Conservation (phyloP, 129 eudicot species). For the Tanacetum coccineum region DNA sequence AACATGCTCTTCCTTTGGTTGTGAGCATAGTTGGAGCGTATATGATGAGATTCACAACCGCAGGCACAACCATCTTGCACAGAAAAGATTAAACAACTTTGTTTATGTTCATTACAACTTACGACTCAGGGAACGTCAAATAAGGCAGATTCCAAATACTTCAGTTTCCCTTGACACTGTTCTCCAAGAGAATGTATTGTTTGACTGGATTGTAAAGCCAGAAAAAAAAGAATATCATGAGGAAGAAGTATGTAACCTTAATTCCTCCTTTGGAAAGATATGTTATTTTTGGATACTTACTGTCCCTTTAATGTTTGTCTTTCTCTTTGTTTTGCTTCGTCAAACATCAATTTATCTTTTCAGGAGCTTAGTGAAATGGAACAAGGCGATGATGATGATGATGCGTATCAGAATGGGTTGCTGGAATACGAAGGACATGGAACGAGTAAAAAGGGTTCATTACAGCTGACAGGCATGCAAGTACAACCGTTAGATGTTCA, state of each 20-base stretch:
- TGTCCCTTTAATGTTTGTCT: not conserved
- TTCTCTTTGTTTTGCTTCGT: not conserved
- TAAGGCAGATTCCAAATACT: constrained; percentile 42
- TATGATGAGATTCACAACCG: constrained; percentile 65
- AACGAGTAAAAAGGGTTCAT: constrained; percentile 49
- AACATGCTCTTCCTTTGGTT: constrained; percentile 86
- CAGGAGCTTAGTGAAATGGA: constrained; percentile 74
- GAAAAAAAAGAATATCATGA: constrained; percentile 62
- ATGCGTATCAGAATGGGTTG: constrained; percentile 51
- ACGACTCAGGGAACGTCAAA: constrained; percentile 82
- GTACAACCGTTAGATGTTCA: constrained; percentile 56
- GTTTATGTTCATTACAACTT: constrained; percentile 78
- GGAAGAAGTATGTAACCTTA: constrained; percentile 54
- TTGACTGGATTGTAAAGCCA: constrained; percentile 77
- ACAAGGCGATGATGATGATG: too few relatives aligned
- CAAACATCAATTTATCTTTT: not conserved
- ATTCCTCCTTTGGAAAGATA: not conserved
- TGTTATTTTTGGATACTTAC: not conserved
- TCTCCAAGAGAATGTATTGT: constrained; percentile 60
- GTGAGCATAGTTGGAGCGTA: constrained; percentile 89
- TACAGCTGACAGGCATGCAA: constrained; percentile 50
- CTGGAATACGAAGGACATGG: constrained; percentile 51
- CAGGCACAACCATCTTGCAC: constrained; percentile 59
- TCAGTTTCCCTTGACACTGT: constrained; percentile 53
- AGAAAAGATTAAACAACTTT: constrained; percentile 55